Conservation (phyloP, 805 yeast species). For the Starmerella bombicola region DNA sequence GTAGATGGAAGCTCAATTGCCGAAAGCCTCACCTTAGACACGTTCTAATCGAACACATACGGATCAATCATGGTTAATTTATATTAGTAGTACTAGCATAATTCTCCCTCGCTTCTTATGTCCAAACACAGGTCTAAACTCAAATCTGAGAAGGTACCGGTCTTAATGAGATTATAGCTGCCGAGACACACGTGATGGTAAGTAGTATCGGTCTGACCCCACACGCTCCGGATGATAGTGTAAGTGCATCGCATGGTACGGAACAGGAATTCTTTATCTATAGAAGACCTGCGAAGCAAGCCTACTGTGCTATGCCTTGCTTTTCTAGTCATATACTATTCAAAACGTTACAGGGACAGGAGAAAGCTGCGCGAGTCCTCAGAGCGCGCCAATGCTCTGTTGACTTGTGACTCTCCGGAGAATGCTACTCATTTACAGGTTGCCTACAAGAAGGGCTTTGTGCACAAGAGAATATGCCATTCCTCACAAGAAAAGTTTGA, state of each 20-base stretch:
- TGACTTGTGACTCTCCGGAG: neutral
- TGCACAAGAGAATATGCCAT: constrained; percentile 2
- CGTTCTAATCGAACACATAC: constrained; percentile 23
- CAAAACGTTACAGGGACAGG: neutral
- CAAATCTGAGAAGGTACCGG: too few relatives aligned
- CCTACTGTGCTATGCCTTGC: constrained; percentile 1
- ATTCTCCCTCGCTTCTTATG: neutral
- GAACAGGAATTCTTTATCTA: neutral
- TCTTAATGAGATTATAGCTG: too few relatives aligned
- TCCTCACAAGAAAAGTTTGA: constrained; percentile 14
- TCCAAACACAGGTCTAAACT: too few relatives aligned
- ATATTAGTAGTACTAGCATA: too few relatives aligned
- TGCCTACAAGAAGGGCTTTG: neutral
- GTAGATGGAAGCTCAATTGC: constrained; percentile 31
- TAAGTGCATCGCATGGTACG: constrained; percentile 1
- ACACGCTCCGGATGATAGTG: too few relatives aligned
- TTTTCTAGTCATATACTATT: constrained; percentile 1
- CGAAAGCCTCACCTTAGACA: constrained; percentile 28
- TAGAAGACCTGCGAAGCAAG: constrained; percentile 3
- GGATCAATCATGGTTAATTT: too few relatives aligned
- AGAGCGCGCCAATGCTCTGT: neutral
- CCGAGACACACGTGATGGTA: too few relatives aligned
- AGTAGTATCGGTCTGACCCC: too few relatives aligned
- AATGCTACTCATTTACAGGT: neutral
- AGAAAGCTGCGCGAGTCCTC: neutral